Conservation (phyloP, 1,139 yeast genomes). For the Saccharomyces hybrid region DNA sequence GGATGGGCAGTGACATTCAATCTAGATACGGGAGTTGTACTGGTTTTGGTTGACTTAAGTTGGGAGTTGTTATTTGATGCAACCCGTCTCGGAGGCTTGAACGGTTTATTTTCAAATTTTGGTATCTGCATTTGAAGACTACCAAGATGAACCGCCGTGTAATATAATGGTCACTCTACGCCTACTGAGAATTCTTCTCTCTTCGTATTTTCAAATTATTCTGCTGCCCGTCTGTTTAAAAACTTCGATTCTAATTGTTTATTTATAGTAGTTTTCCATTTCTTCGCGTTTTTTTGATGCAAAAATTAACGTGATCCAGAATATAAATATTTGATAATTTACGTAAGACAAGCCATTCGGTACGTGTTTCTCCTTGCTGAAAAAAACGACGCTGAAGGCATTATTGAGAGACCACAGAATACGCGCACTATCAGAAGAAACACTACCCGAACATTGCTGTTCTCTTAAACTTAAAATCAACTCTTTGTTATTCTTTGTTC, state of each 20-base stretch:
- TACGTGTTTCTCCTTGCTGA: background rate
- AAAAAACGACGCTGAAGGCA: background rate
- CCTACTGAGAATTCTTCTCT: background rate
- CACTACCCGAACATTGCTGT: too few species aligned
- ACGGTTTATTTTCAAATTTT: constrained; percentile 30
- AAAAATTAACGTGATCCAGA: background rate
- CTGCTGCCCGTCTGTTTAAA: background rate
- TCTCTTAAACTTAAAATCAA: background rate
- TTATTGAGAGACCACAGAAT: too few species aligned
- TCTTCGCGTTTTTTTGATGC: background rate
- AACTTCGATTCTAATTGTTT: background rate
- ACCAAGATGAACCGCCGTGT: background rate
- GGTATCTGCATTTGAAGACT: background rate
- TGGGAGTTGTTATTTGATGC: constrained; percentile 1
- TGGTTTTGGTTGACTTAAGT: background rate
- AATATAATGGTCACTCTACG: background rate
- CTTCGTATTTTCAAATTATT: background rate
- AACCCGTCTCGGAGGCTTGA: constrained; percentile 29
- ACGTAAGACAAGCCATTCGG: too few species aligned
- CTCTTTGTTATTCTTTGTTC: background rate
- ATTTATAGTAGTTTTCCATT: background rate
- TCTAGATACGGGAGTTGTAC: background rate
- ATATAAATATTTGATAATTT: background rate
- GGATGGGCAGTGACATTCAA: background rate
- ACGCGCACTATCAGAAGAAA: too few species aligned